These are phyloP conservation scores for Talaromyces albobiverticillius DNA, from an alignment of 2,329 filamentous ascomycete genomes.

Conservation along the genomic window DNA sequence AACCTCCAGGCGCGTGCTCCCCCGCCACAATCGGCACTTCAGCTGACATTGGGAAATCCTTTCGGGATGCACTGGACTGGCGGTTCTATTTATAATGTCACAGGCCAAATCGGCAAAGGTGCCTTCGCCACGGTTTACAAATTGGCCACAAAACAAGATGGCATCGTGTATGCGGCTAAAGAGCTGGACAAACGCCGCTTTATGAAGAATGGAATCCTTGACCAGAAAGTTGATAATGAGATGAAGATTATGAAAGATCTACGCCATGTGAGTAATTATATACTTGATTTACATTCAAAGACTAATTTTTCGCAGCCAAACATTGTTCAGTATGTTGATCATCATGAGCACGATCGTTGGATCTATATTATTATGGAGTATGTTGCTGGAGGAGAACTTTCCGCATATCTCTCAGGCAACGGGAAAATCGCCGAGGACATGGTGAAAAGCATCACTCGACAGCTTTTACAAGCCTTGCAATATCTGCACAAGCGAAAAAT, in stretches of 20 bases:
- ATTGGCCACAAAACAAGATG: slow-evolving; percentile 80
- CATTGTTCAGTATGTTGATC: slow-evolving; percentile 88
- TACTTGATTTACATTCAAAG: slow-evolving; percentile 4
- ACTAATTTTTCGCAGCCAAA: slow-evolving; percentile 58
- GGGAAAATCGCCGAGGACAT: slow-evolving; percentile 64
- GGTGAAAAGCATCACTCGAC: slow-evolving; percentile 66
- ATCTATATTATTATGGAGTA: slow-evolving; percentile 98
- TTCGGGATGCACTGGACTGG: slow-evolving; percentile 77
- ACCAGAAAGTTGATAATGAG: slow-evolving; percentile 92
- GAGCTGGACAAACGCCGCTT: slow-evolving; percentile 91
- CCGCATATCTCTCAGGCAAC: slow-evolving; percentile 63
- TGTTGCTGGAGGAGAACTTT: slow-evolving; percentile 77
- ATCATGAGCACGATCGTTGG: slow-evolving; percentile 75
- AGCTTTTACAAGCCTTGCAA: slow-evolving; percentile 72
- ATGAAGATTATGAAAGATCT: slow-evolving; percentile 92
- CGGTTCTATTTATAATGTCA: slow-evolving; percentile 77
- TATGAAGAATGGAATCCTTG: slow-evolving; percentile 85
- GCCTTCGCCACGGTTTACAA: slow-evolving; percentile 94
- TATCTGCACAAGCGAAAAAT: slow-evolving; percentile 88
- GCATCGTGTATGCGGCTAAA: slow-evolving; percentile 82
- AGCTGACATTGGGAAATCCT: slow-evolving; percentile 39
- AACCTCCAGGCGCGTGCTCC: slow-evolving; percentile 24
- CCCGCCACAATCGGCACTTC: slow-evolving; percentile 25
- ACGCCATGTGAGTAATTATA: slow-evolving; percentile 63
- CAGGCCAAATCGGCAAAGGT: slow-evolving; percentile 80